A percentile compares a stretch with the other conserved stretches of the same genome.
Evolutionary conservation across 106 monocot genomes (phyloP).

Genomic region (Dendrobium officinale): DNA sequence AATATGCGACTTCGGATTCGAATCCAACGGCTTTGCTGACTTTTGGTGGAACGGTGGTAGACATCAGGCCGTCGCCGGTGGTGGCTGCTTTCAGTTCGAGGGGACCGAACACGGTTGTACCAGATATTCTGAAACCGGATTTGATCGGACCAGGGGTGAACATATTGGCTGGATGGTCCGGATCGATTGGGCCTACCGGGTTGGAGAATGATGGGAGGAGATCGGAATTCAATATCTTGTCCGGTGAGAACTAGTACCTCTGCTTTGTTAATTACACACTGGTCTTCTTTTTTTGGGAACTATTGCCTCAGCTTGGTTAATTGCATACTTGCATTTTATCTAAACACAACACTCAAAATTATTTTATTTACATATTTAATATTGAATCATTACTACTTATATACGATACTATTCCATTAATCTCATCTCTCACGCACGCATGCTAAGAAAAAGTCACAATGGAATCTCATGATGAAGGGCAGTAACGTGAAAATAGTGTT

Average conservation of each 20-base stretch:
- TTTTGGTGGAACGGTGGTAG: constrained; percentile 46
- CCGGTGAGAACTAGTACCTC: constrained; percentile 20
- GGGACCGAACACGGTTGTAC: constrained; percentile 37
- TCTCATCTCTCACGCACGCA: too few species aligned
- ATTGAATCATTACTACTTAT: too few species aligned
- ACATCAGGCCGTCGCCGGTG: constrained; percentile 41
- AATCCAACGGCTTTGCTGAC: constrained; percentile 26
- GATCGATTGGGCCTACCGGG: constrained; percentile 35
- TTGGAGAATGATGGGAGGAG: constrained; percentile 32
- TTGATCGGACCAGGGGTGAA: constrained; percentile 52
- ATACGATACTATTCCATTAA: too few species aligned
- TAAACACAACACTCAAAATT: too few species aligned
- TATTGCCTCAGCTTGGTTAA: too few species aligned
- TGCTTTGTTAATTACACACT: too few species aligned
- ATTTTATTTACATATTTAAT: too few species aligned
- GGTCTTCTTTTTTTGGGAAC: too few species aligned
- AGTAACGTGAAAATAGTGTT: too few species aligned
- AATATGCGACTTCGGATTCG: constrained; percentile 15
- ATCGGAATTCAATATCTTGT: constrained; percentile 47
- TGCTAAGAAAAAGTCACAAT: too few species aligned
- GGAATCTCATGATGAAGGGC: too few species aligned
- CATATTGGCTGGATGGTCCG: constrained; percentile 49
- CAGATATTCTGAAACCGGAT: constrained; percentile 55
- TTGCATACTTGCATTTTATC: too few species aligned
- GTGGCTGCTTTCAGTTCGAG: constrained; percentile 56